phyloP scores from a whole-genome alignment of 2,329 filamentous ascomycete genomes.

The Chaetomium globosum region DNA sequence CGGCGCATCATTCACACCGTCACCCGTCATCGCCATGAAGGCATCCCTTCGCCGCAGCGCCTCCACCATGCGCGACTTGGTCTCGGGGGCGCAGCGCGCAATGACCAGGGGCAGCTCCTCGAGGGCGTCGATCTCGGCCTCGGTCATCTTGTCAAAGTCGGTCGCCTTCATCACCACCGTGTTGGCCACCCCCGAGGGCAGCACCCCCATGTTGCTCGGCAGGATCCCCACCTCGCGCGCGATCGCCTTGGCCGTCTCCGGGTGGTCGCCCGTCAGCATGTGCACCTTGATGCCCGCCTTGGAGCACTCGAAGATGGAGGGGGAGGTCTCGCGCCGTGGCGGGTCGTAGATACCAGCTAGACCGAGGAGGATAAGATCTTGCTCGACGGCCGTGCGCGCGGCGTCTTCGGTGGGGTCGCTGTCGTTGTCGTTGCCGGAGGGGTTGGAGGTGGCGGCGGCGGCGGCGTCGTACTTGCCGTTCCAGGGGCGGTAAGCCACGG shows the following conservation, averaged over 20 bases:
- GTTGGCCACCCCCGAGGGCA: slow-evolving; percentile 65
- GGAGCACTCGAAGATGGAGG: slow-evolving; percentile 69
- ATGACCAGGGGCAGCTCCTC: slow-evolving; percentile 78
- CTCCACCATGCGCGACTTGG: slow-evolving; percentile 89
- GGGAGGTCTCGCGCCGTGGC: slow-evolving; percentile 76
- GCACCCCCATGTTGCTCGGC: slow-evolving; percentile 60
- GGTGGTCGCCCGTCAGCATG: slow-evolving; percentile 84
- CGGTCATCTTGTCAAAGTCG: slow-evolving; percentile 76
- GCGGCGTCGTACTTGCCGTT: slow-evolving; percentile 52
- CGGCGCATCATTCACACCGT: slow-evolving; percentile 85
- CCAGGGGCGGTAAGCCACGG: slow-evolving; percentile 66
- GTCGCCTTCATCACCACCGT: slow-evolving; percentile 74
- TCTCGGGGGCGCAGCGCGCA: slow-evolving; percentile 80
- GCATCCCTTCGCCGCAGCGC: slow-evolving; percentile 75
- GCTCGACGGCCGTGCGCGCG: slow-evolving; percentile 65
- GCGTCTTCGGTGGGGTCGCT: slow-evolving; percentile 45
- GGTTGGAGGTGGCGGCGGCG: not conserved
- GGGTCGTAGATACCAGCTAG: slow-evolving; percentile 86
- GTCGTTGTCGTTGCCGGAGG: not conserved
- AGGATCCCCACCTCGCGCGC: slow-evolving; percentile 79
- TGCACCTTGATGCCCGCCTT: slow-evolving; percentile 76
- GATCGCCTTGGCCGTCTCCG: slow-evolving; percentile 76
- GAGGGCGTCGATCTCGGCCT: slow-evolving; percentile 74
- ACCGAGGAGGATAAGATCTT: slow-evolving; percentile 72
- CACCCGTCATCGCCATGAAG: slow-evolving; percentile 86